Base-by-base conservation (phyloP, 75 land plant genomes). In the Pinus albicaulis region DNA sequence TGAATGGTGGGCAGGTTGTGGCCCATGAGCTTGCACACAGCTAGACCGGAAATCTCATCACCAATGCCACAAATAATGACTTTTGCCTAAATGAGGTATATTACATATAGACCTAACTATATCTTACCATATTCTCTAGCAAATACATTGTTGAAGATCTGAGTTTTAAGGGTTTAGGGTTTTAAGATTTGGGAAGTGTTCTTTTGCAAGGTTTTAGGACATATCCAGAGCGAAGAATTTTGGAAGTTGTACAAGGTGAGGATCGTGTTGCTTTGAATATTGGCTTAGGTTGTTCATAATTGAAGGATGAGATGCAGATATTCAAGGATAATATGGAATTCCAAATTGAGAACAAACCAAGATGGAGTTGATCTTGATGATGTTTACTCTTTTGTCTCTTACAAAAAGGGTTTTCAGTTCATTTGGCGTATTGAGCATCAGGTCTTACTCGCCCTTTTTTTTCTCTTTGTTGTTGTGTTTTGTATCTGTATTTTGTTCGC, bases 21-120 rank as follows among this genome's bases (percentile, higher is more conserved):
- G 98, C 98, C 0, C 98, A 95, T 64, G 98, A 95, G 82, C 93
- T 95, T 52, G 98, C 98, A 7, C 98, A 95, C 76, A 95, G 98
- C 76, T 95, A 95, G 98, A 95, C 98, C 17, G 98, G 98, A 20
- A 95, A 95, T 78, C 80, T 95, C 78, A 95, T 95, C 74, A 92
- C 89, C 74, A 95, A 92, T 78, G 89, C 92, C 79, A 88, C 84
- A 5, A 94, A 95, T 73, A 92, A 95, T 59, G 93, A 95, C 80
- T 95, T 95, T 75, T 95, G 98, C 95, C 80, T 95, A 72, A 95
- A 95, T 78, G 98, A 95, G 95, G 97, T 92, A 82, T 31, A 19
- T 59, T 8, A n/a, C 48, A 41, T 38, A 28, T 7, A 7, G 10
- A 48, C 53, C 53, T 48, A 48, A 48, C 53, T 48, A 48, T 48